A percentile compares a stretch with the other conserved stretches of the same genome.
These are phyloP conservation scores for Aspergillus alliaceus DNA, from an alignment of 2,329 filamentous ascomycete genomes.

Conservation along the genomic window DNA sequence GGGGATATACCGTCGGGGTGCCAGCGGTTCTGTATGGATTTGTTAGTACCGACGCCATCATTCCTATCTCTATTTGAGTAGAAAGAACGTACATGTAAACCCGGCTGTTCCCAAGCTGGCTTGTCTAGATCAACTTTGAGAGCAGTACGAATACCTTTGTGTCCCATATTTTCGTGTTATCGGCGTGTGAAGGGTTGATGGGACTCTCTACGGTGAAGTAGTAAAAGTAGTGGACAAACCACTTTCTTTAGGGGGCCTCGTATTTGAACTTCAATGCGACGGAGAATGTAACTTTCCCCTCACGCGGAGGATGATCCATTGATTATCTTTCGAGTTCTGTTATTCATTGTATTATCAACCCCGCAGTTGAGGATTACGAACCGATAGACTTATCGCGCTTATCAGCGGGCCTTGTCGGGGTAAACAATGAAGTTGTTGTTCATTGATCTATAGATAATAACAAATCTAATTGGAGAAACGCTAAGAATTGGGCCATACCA, in stretches of 20 bases:
- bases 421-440: too few species aligned
- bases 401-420: constrained; percentile 6
- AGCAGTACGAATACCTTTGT: constrained; percentile 62
- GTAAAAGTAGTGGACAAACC: not conserved
- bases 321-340: not conserved
- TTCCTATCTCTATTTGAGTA: constrained; percentile 7
- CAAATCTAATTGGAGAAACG: not conserved
- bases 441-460: too few species aligned
- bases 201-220: not conserved
- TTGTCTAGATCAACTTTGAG: constrained; percentile 72
- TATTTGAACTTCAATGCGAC: not conserved
- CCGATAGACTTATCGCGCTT: constrained; percentile 10
- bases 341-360: constrained; percentile 7
- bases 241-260: not conserved
- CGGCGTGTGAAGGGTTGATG: not conserved
- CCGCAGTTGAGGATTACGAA: constrained; percentile 6
- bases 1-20: constrained; percentile 74
- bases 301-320: not conserved
- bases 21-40: constrained; percentile 73
- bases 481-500: too few species aligned
- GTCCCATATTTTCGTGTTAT: constrained; percentile 30
- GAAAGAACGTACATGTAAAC: constrained; percentile 63
- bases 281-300: not conserved
- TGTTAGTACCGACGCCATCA: constrained; percentile 7
- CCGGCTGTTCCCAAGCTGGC: constrained; percentile 67